Evolutionary conservation across 2,329 filamentous ascomycete species (phyloP).

Genomic region (Monilinia fructicola): DNA sequence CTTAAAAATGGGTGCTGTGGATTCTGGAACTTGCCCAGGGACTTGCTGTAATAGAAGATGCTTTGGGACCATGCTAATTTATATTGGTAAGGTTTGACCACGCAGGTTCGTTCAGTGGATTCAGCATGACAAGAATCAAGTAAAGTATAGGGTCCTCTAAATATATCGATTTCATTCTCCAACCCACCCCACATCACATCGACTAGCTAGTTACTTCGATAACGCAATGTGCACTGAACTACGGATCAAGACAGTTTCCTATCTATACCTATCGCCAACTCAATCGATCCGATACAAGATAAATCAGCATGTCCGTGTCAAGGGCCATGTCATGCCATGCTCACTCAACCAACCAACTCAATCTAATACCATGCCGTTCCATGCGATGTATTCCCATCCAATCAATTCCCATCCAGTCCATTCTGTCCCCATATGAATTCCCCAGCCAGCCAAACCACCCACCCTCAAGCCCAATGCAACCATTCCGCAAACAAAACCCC

Average conservation of each 20-base stretch:
- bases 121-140: neutral
- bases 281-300: conserved; percentile 8
- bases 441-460: neutral
- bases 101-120: too few species aligned
- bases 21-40: too few species aligned
- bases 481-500: neutral
- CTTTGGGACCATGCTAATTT: too few species aligned
- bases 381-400: conserved; percentile 8
- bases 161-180: conserved; percentile 5
- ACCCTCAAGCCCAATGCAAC: conserved; percentile 22
- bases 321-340: conserved; percentile 3
- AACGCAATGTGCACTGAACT: neutral
- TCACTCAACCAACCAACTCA: neutral
- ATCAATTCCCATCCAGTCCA: conserved; percentile 7
- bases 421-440: neutral
- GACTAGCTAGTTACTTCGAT: neutral
- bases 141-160: neutral
- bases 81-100: too few species aligned
- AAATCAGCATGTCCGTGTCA: conserved; percentile 2
- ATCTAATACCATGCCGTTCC: neutral
- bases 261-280: conserved; percentile 5
- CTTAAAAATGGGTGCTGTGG: too few species aligned
- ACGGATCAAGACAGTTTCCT: neutral
- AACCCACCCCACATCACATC: neutral
- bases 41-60: too few species aligned